phyloP scores from a whole-genome alignment of 2,329 filamentous ascomycete genomes.

The Whalleya microplaca region DNA sequence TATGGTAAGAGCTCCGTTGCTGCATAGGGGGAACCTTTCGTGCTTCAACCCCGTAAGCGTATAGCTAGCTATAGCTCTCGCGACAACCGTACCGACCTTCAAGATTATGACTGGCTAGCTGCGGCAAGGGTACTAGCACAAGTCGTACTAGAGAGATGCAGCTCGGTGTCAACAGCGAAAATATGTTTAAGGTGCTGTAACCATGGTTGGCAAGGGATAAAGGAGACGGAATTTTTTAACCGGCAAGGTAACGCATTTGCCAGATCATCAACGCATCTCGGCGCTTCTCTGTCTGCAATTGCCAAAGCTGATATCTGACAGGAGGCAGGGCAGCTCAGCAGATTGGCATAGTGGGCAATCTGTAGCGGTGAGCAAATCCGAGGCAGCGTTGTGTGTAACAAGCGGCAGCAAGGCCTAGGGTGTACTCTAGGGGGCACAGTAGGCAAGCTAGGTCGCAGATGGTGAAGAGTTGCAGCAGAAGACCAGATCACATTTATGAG shows the following conservation, averaged over 20 bases:
- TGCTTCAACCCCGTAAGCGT: constrained; percentile 22
- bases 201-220: not conserved
- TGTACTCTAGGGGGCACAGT: constrained; percentile 17
- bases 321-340: constrained; percentile 10
- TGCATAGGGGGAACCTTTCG: constrained; percentile 18
- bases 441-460: constrained; percentile 15
- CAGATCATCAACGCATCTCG: constrained; percentile 21
- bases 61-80: constrained; percentile 22
- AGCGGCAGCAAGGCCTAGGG: constrained; percentile 17
- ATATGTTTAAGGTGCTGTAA: constrained; percentile 11
- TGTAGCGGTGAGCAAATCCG: constrained; percentile 28
- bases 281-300: constrained; percentile 16
- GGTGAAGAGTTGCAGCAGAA: constrained; percentile 8
- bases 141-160: not conserved
- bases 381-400: constrained; percentile 15
- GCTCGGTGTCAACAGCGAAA: constrained; percentile 3
- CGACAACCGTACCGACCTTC: constrained; percentile 14
- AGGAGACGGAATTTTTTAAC: not conserved
- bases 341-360: constrained; percentile 14
- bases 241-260: constrained; percentile 4
- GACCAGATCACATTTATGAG: not conserved
- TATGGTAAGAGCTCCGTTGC: constrained; percentile 16
- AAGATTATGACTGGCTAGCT: constrained; percentile 15
- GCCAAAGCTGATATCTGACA: constrained; percentile 23
- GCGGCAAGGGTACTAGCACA: constrained; percentile 16